phyloP scores from a whole-genome alignment of 1,284 basidiomycete species.

The Cerioporus squamosus region DNA sequence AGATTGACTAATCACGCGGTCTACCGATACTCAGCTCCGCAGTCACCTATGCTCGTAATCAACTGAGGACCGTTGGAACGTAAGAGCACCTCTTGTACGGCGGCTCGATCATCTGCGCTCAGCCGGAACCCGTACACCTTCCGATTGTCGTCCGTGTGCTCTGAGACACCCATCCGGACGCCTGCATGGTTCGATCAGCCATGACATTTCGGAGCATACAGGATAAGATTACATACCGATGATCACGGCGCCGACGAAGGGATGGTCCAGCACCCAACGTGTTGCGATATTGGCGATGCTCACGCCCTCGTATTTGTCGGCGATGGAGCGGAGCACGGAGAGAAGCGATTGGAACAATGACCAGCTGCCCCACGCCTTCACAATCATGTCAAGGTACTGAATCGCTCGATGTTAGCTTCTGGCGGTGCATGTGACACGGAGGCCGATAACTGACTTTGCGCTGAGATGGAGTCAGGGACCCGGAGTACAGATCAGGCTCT shows the following conservation, averaged over 20 bases:
- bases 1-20: background rate
- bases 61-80: slow-evolving; percentile 62
- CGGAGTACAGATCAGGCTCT: slow-evolving; percentile 74
- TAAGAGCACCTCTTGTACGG: slow-evolving; percentile 64
- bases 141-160: slow-evolving; percentile 72
- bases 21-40: slow-evolving; percentile 80
- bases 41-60: slow-evolving; percentile 76
- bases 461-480: slow-evolving; percentile 72
- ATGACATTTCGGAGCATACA: background rate
- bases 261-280: slow-evolving; percentile 81
- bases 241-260: slow-evolving; percentile 78
- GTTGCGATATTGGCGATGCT: slow-evolving; percentile 81
- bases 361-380: slow-evolving; percentile 81
- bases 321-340: slow-evolving; percentile 60
- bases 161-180: slow-evolving; percentile 74
- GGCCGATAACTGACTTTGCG: slow-evolving; percentile 61
- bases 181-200: slow-evolving; percentile 44
- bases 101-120: slow-evolving; percentile 55
- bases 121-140: slow-evolving; percentile 64
- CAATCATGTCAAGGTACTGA: slow-evolving; percentile 82
- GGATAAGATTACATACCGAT: slow-evolving; percentile 55
- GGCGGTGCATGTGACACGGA: background rate
- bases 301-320: slow-evolving; percentile 64
- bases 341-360: slow-evolving; percentile 72
- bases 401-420: no score